Base-by-base conservation (phyloP, 2,329 filamentous ascomycete species). In the Pseudofabraea citricarpa region DNA sequence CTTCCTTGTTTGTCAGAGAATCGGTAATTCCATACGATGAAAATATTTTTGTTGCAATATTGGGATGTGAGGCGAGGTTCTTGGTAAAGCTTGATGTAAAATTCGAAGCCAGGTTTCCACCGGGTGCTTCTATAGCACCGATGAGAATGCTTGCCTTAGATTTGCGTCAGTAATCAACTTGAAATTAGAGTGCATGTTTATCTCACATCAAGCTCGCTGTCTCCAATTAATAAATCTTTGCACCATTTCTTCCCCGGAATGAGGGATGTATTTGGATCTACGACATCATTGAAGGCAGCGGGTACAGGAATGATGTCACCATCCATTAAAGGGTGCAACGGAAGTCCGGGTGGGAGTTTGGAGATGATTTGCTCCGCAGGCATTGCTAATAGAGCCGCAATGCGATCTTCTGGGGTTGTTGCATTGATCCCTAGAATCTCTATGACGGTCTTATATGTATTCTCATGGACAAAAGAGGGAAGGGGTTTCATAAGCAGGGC, bases 201-300 rank as follows among this genome's bases (percentile, higher is more conserved):
- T 18, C 63, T 53, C 57, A 70, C 69, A 58, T 75, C 72, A 36
- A 70, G 63, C 45, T 67, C 61, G 18, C 68, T 68, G 45, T 74
- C 67, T 13, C 72, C 73, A 29, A 75, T 65, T 46, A 74, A 61
- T 9, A 75, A 44, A n/a, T 63, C 59, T 26, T 65, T 55, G 44
- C 67, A 73, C 71, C 72, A 75, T 8, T 60, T 56, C 27, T 62
- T 65, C 1, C 66, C 71, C 5, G 64, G 63, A 23, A 70, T 58
- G 24, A 36, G 49, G 44, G 9, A 39, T 40, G 24, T 42, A 20
- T 40, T 41, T 45, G 13, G 23, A 21, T 26, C 27, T n/a, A n/a
- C n/a, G 19, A 31, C 45, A 13, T 27, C 44, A 24, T 35, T 16
- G 40, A 57, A 59, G 9, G 56, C 56, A 19, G 49, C 31, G 10